Conservation (phyloP, 371 early-diverging fungal genomes). For the Mucor indicus region DNA sequence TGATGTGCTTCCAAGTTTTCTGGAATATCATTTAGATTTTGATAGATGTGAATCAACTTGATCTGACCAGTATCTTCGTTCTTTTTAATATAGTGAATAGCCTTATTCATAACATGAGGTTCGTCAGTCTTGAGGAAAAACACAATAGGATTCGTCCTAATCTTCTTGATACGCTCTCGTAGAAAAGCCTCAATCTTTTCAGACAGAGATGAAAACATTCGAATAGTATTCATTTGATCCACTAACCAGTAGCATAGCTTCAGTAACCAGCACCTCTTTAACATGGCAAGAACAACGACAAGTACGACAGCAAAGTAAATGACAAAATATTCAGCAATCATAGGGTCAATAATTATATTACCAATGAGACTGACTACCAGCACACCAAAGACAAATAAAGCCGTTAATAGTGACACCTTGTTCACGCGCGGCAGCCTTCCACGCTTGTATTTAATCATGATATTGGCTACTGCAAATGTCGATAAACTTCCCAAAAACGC, state of each 20-base stretch:
- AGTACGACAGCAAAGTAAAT: constrained; percentile 45
- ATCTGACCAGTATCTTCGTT: constrained; percentile 48
- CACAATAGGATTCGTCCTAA: constrained; percentile 41
- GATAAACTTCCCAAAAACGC: constrained; percentile 49
- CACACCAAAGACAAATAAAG: constrained; percentile 20
- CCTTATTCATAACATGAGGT: constrained; percentile 58
- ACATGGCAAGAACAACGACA: constrained; percentile 31
- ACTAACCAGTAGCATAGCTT: constrained; percentile 32
- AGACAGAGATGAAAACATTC: constrained; percentile 15
- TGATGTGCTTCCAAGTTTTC: constrained; percentile 42
- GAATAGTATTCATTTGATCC: constrained; percentile 22
- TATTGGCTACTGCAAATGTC: constrained; percentile 42
- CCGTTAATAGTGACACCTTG: constrained; percentile 19
- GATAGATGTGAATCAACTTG: constrained; percentile 48
- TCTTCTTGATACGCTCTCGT: constrained; percentile 23
- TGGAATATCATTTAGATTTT: constrained; percentile 31
- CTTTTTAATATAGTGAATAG: constrained; percentile 46
- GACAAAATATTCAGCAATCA: constrained; percentile 46
- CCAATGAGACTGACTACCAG: constrained; percentile 43
- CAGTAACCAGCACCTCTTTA: constrained; percentile 47
- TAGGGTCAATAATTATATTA: constrained; percentile 48
- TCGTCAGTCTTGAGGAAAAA: constrained; percentile 59
- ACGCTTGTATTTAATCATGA: constrained; percentile 47
- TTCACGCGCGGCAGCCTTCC: constrained; percentile 31
- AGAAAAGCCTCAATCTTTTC: constrained; percentile 23